Evolutionary conservation across 2,329 filamentous ascomycete species (phyloP), one percentile per base, ranked within the genome.

Genomic region (Cladosporium sp.): DNA sequence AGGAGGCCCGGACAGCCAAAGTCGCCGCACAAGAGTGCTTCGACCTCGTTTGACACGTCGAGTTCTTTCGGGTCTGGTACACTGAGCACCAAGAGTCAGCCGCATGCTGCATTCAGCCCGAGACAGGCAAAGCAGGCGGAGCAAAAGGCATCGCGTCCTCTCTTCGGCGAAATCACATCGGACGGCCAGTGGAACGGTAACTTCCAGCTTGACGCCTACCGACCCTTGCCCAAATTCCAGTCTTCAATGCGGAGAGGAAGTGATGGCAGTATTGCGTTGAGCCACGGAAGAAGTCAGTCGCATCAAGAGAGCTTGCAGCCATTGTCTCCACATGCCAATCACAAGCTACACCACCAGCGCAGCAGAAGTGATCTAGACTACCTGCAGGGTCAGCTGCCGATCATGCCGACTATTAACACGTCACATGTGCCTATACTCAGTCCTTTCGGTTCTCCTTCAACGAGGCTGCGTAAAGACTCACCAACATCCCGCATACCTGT

Each of bases 151-250:
- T 53, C 71, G 11, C 84, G 84, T 67, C 85, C 91, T 40, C 79
- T 93, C 23, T 94, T 94, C 79, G 91, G 91, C 44, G 91, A 93
- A 77, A 85, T 93, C 70, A 79, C 88, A 31, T 84, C 86, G n/a
- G 82, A 86, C 44, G 83, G 74, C 86, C 70, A 82, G 81, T 71
- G 82, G 85, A 74, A 74, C 65, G 74, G 74, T 57, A 75, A 76
- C 64, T 76, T 76, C 59, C 69, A 70, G 28, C 62, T 75, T 29
- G 68, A 69, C 37, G 69, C 68, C 40, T 75, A 74, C 66, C 71
- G 70, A 7, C 67, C 69, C 40, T 66, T 73, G n/a, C 72, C 71
- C 6, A 68, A 67, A 31, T 70, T 73, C 28, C 67, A 70, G 31
- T 65, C 62, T 35, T 59, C 72, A 28, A 69, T 64, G n/a, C 73